Conservation (phyloP, 495 filamentous ascomycete species). For the Massariosphaeria phaeospora region DNA sequence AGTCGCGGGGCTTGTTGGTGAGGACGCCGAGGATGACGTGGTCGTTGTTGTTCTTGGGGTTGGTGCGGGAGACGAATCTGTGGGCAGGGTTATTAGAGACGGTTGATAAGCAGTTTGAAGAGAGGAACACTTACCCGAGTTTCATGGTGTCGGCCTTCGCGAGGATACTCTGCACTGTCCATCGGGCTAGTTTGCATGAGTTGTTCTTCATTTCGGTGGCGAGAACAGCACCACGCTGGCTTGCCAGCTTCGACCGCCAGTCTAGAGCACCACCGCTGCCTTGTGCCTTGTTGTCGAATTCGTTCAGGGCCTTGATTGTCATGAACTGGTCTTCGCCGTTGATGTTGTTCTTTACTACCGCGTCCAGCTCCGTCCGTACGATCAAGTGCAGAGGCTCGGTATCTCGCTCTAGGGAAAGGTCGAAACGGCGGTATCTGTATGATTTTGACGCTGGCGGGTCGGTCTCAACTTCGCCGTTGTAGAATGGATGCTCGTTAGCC, state of each 20-base stretch:
- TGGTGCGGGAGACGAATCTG: conserved; percentile 88
- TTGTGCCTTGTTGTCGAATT: conserved; percentile 96
- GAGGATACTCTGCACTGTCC: conserved; percentile 93
- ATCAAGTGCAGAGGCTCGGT: conserved; percentile 89
- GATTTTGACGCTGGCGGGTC: conserved; percentile 91
- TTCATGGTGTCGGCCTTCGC: conserved; percentile 97
- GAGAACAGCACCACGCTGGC: conserved; percentile 90
- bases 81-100: conserved; percentile 19
- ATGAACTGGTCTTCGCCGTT: conserved; percentile 83
- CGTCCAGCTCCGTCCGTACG: conserved; percentile 94
- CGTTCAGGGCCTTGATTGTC: conserved; percentile 93
- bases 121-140: conserved; percentile 61
- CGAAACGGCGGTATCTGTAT: conserved; percentile 97
- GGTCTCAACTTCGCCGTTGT: conserved; percentile 86
- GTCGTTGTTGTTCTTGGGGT: conserved; percentile 79
- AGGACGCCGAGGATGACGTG: conserved; percentile 95
- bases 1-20: conserved; percentile 94
- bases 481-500: conserved; percentile 90
- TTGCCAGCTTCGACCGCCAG: conserved; percentile 89
- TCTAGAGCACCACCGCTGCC: conserved; percentile 90
- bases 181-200: conserved; percentile 91
- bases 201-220: conserved; percentile 99
- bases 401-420: conserved; percentile 82
- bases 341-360: conserved; percentile 87
- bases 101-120: not conserved